These are phyloP conservation scores for Fusarium nurragi DNA, from an alignment of 2,329 filamentous ascomycete genomes.

Conservation along the genomic window DNA sequence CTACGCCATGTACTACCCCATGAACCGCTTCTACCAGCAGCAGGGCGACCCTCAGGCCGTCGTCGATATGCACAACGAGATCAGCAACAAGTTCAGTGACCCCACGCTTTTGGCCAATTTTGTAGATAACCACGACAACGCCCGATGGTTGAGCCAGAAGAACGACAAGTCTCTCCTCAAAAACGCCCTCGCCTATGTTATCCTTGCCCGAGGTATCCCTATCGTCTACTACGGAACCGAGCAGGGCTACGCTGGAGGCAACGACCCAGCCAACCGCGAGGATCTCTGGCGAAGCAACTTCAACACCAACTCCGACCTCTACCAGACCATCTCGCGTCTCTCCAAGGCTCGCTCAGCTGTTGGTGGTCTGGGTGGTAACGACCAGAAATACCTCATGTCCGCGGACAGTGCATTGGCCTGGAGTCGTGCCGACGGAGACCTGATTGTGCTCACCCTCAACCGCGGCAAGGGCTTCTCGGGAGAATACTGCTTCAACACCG, in stretches of 20 bases:
- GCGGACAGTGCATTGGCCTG: constrained; percentile 14
- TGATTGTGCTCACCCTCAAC: constrained; percentile 30
- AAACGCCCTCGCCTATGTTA: constrained; percentile 69
- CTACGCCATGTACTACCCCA: constrained; percentile 60
- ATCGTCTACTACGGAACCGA: constrained; percentile 74
- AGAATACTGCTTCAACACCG: constrained; percentile 20
- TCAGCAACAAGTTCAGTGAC: constrained; percentile 49
- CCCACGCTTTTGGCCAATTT: constrained; percentile 54
- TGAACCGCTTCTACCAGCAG: constrained; percentile 54
- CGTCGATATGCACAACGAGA: constrained; percentile 51
- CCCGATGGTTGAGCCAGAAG: constrained; percentile 62
- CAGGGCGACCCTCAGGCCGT: constrained; percentile 52
- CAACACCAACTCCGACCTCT: constrained; percentile 36
- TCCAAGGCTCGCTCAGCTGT: constrained; percentile 19
- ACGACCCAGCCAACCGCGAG: constrained; percentile 64
- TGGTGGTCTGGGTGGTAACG: constrained; percentile 15
- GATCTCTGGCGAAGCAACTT: constrained; percentile 66
- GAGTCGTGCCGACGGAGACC: constrained; percentile 20
- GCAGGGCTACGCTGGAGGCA: constrained; percentile 63
- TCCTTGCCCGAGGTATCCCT: constrained; percentile 69
- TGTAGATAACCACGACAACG: constrained; percentile 68
- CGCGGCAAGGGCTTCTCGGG: constrained; percentile 12
- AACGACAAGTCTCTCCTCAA: constrained; percentile 65
- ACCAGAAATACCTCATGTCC: constrained; percentile 27
- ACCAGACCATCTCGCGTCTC: constrained; percentile 28